Conservation (phyloP, 352 stramenopile genomes). For the Globisporangium mamillatum region DNA sequence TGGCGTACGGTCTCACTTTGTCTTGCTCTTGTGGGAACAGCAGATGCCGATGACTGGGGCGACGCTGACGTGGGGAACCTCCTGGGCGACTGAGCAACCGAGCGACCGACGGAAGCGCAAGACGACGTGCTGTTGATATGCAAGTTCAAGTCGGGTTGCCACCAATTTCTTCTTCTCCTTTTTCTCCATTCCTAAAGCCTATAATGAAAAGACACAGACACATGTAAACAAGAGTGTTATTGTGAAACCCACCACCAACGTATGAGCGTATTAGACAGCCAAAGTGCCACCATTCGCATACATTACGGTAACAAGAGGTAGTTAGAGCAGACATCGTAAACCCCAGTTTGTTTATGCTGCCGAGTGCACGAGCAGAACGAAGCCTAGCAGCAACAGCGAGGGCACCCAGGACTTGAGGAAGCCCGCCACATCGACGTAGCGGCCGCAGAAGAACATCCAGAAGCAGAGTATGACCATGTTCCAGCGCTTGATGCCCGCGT, state of each 20-base stretch:
- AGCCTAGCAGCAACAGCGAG: constrained; percentile 21
- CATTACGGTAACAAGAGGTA: not conserved
- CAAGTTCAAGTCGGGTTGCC: not conserved
- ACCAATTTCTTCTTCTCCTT: not conserved
- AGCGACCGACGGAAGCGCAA: not conserved
- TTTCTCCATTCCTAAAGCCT: not conserved
- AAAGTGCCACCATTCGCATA: not conserved
- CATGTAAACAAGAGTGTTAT: not conserved
- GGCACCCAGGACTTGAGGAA: constrained; percentile 44
- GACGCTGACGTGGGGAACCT: constrained; percentile 78
- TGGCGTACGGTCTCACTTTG: constrained; percentile 12
- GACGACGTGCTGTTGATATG: not conserved
- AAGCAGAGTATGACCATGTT: constrained; percentile 84
- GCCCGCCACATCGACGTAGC: constrained; percentile 41
- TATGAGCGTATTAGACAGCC: not conserved
- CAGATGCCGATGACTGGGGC: constrained; percentile 78
- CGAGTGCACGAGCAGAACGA: constrained; percentile 26
- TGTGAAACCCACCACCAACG: not conserved
- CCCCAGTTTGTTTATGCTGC: constrained; percentile 21
- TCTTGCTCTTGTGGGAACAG: constrained; percentile 11
- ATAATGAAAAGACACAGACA: constrained; percentile 2
- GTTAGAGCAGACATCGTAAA: not conserved
- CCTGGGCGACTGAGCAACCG: constrained; percentile 44
- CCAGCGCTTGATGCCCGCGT: constrained; percentile 55
- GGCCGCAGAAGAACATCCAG: constrained; percentile 73